Conservation (phyloP, 306 rosid genomes). For the Vigna unguiculata region DNA sequence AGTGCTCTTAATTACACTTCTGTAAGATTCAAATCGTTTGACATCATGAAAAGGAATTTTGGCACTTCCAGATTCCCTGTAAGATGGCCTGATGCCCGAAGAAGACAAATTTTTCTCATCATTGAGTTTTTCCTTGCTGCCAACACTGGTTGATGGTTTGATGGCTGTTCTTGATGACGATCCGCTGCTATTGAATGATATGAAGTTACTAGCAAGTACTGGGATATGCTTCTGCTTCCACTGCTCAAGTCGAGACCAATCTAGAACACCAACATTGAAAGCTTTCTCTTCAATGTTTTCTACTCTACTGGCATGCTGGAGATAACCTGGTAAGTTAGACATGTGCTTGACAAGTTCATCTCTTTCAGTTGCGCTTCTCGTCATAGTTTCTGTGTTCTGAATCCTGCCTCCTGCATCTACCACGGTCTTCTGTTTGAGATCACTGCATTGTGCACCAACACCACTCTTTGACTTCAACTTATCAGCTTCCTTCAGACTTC, state of each 20-base stretch:
- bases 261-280: constrained; percentile 89
- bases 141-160: constrained; percentile 47
- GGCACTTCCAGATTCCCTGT: constrained; percentile 45
- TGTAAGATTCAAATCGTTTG: constrained; percentile 48
- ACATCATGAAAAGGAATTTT: constrained; percentile 51
- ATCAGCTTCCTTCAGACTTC: constrained; percentile 48
- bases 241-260: constrained; percentile 81
- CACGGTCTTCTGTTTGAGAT: constrained; percentile 49
- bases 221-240: constrained; percentile 72
- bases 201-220: constrained; percentile 42
- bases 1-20: constrained; percentile 47
- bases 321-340: constrained; percentile 89
- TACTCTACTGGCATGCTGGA: constrained; percentile 57
- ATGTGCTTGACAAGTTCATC: constrained; percentile 94
- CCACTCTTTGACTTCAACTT: constrained; percentile 57
- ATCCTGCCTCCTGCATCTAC: constrained; percentile 42
- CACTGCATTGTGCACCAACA: constrained; percentile 46
- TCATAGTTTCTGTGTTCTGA: constrained; percentile 42
- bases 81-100: constrained; percentile 49
- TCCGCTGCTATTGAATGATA: constrained; percentile 48
- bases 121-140: constrained; percentile 44
- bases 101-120: constrained; percentile 43
- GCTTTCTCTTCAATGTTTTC: constrained; percentile 72
- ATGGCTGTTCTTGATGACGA: constrained; percentile 49
- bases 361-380: constrained; percentile 48